A percentile compares a stretch with the other conserved stretches of the same genome.
Conservation (phyloP, 1,284 basidiomycete genomes). For the Grifola frondosa region DNA sequence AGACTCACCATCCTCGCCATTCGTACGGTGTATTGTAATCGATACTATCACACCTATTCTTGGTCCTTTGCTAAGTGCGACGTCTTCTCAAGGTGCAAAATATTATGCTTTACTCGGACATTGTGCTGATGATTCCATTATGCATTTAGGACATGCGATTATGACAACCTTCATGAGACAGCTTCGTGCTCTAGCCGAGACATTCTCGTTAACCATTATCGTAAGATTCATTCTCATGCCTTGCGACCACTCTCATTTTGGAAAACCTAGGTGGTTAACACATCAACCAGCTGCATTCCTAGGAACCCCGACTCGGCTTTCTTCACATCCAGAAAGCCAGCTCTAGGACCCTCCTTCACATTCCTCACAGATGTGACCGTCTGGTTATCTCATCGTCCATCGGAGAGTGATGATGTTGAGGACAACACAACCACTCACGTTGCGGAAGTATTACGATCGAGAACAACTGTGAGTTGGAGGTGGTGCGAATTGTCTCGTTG, state of each 20-base stretch:
- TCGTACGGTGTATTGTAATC: slow-evolving; percentile 54
- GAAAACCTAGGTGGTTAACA: slow-evolving; percentile 53
- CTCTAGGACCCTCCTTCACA: slow-evolving; percentile 71
- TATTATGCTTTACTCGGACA: not conserved
- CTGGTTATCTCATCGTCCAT: slow-evolving; percentile 50
- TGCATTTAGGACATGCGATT: slow-evolving; percentile 55
- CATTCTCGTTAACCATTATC: slow-evolving; percentile 46
- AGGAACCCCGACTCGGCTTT: slow-evolving; percentile 41
- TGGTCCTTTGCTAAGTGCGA: slow-evolving; percentile 60
- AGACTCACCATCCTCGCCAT: slow-evolving; percentile 1
- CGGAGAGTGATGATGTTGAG: slow-evolving; percentile 2
- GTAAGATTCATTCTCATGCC: slow-evolving; percentile 44
- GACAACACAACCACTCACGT: slow-evolving; percentile 16
- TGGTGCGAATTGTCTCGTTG: not conserved
- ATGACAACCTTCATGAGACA: slow-evolving; percentile 72
- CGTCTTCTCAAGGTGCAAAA: slow-evolving; percentile 59
- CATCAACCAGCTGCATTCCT: slow-evolving; percentile 36
- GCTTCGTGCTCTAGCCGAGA: slow-evolving; percentile 51
- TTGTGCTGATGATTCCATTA: not conserved
- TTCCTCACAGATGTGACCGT: slow-evolving; percentile 71
- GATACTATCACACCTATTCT: slow-evolving; percentile 68
- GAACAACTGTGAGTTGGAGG: slow-evolving; percentile 40
- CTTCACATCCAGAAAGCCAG: slow-evolving; percentile 55
- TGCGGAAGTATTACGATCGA: slow-evolving; percentile 40
- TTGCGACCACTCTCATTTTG: not conserved